A percentile compares a stretch with the other conserved stretches of the same genome.
Conservation (phyloP, 2,329 filamentous ascomycete genomes). For the Ophiostoma triangulosporum region DNA sequence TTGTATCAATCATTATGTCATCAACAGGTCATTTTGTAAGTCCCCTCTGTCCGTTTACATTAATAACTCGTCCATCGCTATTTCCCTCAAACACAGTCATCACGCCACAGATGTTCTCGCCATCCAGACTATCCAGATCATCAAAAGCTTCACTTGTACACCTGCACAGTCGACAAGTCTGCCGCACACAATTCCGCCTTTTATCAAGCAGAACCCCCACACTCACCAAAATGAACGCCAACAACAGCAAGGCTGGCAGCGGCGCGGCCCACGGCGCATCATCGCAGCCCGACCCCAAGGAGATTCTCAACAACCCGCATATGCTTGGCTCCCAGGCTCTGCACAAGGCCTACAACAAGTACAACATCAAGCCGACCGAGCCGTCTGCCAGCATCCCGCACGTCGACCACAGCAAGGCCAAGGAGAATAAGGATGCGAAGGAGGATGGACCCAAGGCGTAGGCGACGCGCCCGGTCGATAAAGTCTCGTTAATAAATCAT, state of each 20-base stretch:
- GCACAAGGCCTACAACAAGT: constrained; percentile 8
- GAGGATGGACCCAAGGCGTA: neutral
- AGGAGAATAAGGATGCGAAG: neutral
- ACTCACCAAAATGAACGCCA: neutral
- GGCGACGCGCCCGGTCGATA: neutral
- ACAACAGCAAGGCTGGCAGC: neutral
- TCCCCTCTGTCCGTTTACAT: neutral
- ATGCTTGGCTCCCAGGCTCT: constrained; percentile 32
- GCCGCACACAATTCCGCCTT: neutral
- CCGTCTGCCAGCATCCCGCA: neutral
- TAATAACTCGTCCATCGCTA: neutral
- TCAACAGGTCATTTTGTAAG: neutral
- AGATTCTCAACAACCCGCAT: constrained; percentile 48
- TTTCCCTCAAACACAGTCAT: neutral
- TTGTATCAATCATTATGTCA: neutral
- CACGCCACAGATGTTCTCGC: neutral
- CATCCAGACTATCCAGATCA: neutral
- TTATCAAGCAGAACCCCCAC: neutral
- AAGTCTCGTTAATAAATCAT: neutral
- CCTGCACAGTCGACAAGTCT: neutral
- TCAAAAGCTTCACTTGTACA: neutral
- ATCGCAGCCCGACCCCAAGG: neutral
- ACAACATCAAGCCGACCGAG: constrained; percentile 5
- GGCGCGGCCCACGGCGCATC: neutral
- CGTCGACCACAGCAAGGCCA: neutral